Evolutionary conservation across 164 flowering plant genomes (phyloP), one percentile per base, ranked within the genome.

Genomic region (Amborella trichopoda): DNA sequence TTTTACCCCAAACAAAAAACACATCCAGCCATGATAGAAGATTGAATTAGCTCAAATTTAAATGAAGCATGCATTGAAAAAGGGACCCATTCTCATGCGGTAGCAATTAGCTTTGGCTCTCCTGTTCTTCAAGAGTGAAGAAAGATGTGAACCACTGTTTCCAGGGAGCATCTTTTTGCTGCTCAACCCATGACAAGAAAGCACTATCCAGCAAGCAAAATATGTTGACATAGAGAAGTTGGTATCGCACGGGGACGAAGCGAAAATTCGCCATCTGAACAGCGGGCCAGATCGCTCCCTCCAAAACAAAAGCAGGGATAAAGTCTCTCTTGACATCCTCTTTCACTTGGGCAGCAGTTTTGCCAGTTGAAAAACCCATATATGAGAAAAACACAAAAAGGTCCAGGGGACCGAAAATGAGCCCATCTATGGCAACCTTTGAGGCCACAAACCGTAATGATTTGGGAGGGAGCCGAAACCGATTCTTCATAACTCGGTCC

Each of bases 201-300:
- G 80, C 73, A 52, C 95, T 85, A 54, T 89, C 97, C 52, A 89
- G 42, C 75, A 83, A 61, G 70, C 95, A 85, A 72, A 89, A 85
- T 40, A 70, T 37, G 59, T 85, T 85, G 42, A 78, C 95, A 59
- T 89, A 85, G 10, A 85, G 76, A n/a, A 89, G 94, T 47, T 85
- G 95, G 60, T 89, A 77, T 52, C 74, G 54, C 46, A 89, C 88
- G 2, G 95, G 95, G 40, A 89, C 48, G 52, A 39, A 89, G 10
- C 95, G 77, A 50, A 85, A 85, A 55, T 89, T 89, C 5, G 69
- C 86, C 49, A 77, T 69, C 60, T 89, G 95, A 45, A 83, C 68
- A 22, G 75, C 18, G 18, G 97, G 94, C 95, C 97, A 85, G 46
- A 79, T 28, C 14, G 80, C 87, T 21, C 97, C 97, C 58, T 78